Conservation (phyloP, 495 filamentous ascomycete genomes). For the Xylaria palmicola region DNA sequence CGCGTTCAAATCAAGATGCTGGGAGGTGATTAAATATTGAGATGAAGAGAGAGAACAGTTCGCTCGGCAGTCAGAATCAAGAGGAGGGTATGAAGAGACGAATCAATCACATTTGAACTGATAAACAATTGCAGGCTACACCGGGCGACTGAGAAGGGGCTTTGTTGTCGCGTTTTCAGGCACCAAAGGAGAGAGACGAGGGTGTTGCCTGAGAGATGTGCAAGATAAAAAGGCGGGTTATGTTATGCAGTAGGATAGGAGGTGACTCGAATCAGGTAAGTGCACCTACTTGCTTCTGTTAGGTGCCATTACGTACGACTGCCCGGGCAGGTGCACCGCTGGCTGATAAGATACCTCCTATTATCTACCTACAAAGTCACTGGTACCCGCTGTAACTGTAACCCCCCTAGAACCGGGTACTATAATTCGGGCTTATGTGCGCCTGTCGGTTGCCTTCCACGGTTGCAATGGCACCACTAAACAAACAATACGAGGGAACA, state of each 20-base stretch:
- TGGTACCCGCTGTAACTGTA: too few species aligned
- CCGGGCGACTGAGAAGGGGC: not conserved
- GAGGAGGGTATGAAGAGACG: not conserved
- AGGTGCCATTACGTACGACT: not conserved
- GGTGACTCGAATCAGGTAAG: not conserved
- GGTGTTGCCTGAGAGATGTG: slow-evolving; percentile 1
- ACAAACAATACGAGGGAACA: too few species aligned
- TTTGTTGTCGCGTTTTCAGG: not conserved
- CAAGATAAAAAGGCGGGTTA: not conserved
- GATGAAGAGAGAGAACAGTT: not conserved
- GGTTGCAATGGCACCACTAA: too few species aligned
- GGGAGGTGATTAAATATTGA: not conserved
- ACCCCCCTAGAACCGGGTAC: too few species aligned
- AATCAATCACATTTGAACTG: not conserved
- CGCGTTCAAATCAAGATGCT: too few species aligned
- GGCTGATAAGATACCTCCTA: not conserved
- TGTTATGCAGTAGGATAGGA: not conserved
- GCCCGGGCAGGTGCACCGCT: too few species aligned
- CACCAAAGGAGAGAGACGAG: not conserved
- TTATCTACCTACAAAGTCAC: too few species aligned
- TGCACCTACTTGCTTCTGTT: not conserved
- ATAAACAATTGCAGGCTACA: not conserved
- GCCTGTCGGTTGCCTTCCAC: too few species aligned
- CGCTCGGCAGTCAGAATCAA: not conserved
- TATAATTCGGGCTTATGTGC: too few species aligned